A percentile compares a stretch with the other conserved stretches of the same genome.
phyloP scores from a whole-genome alignment of 2,329 filamentous ascomycete species.

The Cladosporium sp. region DNA sequence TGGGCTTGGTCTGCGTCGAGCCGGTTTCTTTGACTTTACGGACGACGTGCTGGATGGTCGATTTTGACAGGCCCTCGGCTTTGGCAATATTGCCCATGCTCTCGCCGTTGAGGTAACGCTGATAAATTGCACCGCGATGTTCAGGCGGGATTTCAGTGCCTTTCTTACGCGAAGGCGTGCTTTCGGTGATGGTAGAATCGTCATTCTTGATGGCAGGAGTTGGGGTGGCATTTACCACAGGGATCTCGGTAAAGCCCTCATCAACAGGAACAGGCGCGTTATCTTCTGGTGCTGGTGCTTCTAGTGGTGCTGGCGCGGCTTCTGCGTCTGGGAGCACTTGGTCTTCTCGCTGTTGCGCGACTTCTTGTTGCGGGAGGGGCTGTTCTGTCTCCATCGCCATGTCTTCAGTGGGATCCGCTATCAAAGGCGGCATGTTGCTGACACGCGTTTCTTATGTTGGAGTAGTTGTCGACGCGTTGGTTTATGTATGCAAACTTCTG shows the following conservation, averaged over 20 bases:
- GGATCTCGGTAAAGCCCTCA: background rate
- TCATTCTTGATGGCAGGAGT: background rate
- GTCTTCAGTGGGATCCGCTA: background rate
- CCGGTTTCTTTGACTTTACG: constrained; percentile 1
- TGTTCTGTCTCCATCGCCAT: background rate
- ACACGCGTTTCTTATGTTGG: background rate
- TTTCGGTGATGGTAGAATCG: background rate
- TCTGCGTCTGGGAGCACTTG: background rate
- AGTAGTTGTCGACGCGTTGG: background rate
- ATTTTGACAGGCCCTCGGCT: constrained; percentile 1
- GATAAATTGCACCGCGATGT: background rate
- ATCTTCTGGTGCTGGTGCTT: background rate
- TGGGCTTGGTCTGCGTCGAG: background rate
- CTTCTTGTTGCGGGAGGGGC: background rate
- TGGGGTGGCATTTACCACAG: background rate
- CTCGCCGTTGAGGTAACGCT: background rate
- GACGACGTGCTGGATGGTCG: constrained; percentile 1
- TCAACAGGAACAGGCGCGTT: background rate
- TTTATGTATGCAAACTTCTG: background rate
- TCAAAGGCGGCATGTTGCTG: background rate
- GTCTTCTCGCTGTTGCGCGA: background rate
- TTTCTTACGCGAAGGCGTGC: background rate
- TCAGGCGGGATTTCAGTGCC: constrained; percentile 2
- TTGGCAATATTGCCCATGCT: background rate
- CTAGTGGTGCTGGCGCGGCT: background rate